Evolutionary conservation across 768 basidiomycete genomes (phyloP).

Genomic region (Sarcomyxa edulis): DNA sequence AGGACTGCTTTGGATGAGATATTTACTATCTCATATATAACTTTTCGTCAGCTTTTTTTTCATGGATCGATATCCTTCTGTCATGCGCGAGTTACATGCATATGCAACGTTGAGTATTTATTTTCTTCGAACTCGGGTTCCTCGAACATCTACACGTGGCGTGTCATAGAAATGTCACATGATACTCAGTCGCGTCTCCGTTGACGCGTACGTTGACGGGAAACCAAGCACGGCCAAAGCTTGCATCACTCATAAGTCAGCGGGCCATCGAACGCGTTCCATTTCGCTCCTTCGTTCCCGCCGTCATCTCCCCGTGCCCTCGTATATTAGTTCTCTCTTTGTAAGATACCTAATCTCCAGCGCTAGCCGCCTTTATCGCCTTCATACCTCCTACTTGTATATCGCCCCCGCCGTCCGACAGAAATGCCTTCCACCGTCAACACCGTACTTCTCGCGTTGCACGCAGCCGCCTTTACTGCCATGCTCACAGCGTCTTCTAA

Average conservation of each 20-base stretch:
- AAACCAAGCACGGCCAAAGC: constrained; percentile 8
- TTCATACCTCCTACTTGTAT: neutral
- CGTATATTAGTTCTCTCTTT: too few species aligned
- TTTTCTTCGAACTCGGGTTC: too few species aligned
- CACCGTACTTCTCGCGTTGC: constrained; percentile 32
- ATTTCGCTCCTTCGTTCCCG: too few species aligned
- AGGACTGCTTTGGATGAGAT: neutral
- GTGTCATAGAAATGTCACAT: too few species aligned
- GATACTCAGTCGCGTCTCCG: too few species aligned
- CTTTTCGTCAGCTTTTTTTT: too few species aligned
- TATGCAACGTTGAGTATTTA: too few species aligned
- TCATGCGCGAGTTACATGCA: too few species aligned
- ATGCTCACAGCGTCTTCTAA: constrained; percentile 25
- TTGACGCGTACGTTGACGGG: constrained; percentile 2
- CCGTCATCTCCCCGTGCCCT: too few species aligned
- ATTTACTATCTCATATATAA: neutral
- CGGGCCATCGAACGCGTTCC: neutral
- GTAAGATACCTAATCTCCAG: constrained; percentile 10
- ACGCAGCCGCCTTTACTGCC: constrained; percentile 32
- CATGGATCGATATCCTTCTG: too few species aligned
- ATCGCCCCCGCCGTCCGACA: constrained; percentile 8
- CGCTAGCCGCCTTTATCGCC: constrained; percentile 21
- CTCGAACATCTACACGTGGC: too few species aligned
- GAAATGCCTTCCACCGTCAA: constrained; percentile 31
- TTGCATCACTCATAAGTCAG: neutral